phyloP scores from a whole-genome alignment of 352 stramenopile species.

The Thalassiosira exigua region DNA sequence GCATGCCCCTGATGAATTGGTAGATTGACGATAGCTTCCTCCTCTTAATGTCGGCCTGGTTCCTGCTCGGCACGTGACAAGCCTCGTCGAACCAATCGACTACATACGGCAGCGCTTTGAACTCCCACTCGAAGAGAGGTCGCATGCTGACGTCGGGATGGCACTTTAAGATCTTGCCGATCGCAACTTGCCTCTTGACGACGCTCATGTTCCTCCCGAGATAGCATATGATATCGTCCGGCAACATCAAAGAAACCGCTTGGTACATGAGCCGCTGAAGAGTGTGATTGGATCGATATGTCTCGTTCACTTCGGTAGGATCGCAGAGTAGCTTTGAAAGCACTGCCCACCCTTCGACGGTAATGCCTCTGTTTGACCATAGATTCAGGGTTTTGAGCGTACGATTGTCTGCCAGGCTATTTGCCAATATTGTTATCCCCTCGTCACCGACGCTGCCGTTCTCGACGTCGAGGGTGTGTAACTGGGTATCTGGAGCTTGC shows the following conservation, averaged over 20 bases:
- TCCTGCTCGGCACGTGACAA: not conserved
- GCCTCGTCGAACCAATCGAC: constrained; percentile 20
- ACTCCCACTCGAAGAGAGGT: constrained; percentile 32
- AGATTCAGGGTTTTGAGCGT: too few species aligned
- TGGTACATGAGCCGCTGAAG: not conserved
- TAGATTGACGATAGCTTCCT: not conserved
- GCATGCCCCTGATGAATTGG: not conserved
- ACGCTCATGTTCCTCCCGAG: not conserved
- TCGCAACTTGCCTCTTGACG: constrained; percentile 1
- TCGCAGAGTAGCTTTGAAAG: constrained; percentile 3
- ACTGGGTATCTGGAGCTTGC: too few species aligned
- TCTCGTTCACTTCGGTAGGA: constrained; percentile 1
- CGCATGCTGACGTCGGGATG: constrained; percentile 25
- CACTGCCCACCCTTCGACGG: not conserved
- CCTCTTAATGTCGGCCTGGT: not conserved
- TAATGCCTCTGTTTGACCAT: too few species aligned
- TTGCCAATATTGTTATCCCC: too few species aligned
- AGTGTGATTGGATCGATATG: constrained; percentile 25
- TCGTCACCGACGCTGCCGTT: too few species aligned
- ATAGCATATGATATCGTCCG: not conserved
- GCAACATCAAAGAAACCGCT: not conserved
- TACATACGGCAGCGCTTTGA: constrained; percentile 21
- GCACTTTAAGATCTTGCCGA: constrained; percentile 15
- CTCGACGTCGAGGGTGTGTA: too few species aligned
- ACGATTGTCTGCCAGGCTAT: too few species aligned